Percentiles rank a stretch among this genome's conserved stretches.
phyloP scores from a whole-genome alignment of 305 asterid genomes.

The Fraxinus nigra region DNA sequence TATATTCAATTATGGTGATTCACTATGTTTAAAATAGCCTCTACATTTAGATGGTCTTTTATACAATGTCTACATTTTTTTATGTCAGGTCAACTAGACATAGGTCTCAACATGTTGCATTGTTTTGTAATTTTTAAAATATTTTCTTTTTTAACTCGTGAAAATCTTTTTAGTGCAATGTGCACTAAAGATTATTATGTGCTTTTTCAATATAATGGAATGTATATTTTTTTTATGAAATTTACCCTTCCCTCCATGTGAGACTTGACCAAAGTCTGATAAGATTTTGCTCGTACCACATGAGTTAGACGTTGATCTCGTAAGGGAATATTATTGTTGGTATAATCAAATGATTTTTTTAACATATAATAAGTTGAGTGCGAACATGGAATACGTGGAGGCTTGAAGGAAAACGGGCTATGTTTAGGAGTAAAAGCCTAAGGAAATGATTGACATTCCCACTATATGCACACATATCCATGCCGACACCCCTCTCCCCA shows the following conservation, averaged over 20 bases:
- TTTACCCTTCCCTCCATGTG: neutral
- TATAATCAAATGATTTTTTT: neutral
- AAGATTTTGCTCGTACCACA: neutral
- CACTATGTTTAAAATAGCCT: neutral
- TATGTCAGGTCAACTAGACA: neutral
- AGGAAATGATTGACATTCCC: too few species aligned
- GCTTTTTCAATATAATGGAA: too few species aligned
- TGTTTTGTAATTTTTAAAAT: neutral
- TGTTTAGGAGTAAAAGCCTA: too few species aligned
- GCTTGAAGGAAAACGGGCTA: too few species aligned
- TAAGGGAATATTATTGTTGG: neutral
- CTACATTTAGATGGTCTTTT: neutral
- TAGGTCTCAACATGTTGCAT: neutral
- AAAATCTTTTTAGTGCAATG: neutral
- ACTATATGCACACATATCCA: too few species aligned
- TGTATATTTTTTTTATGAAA: too few species aligned
- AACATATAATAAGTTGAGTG: too few species aligned
- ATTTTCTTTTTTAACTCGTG: neutral
- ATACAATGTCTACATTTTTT: neutral
- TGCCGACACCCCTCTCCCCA: too few species aligned
- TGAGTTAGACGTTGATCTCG: neutral
- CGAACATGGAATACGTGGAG: too few species aligned
- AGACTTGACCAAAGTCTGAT: neutral
- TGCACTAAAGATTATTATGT: too few species aligned
- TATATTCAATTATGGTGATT: too few species aligned